These are phyloP conservation scores for Cladosporium colombiae DNA, from an alignment of 2,329 filamentous ascomycete genomes.

Conservation along the genomic window DNA sequence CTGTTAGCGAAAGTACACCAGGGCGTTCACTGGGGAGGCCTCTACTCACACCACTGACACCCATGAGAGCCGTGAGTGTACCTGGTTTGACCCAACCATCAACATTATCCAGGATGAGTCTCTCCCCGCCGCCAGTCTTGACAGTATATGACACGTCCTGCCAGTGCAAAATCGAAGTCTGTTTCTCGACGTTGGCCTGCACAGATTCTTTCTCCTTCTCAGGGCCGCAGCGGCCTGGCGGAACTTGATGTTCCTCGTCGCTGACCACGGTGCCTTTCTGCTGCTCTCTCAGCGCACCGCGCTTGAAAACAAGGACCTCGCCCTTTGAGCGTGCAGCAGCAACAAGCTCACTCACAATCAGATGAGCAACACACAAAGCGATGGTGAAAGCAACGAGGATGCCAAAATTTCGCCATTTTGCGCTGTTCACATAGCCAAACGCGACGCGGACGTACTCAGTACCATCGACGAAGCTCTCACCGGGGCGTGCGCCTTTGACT, in stretches of 20 bases:
- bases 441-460: slow-evolving; percentile 58
- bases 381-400: slow-evolving; percentile 64
- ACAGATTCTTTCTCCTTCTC: slow-evolving; percentile 39
- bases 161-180: slow-evolving; percentile 73
- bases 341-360: slow-evolving; percentile 63
- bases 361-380: slow-evolving; percentile 63
- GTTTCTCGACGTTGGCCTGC: slow-evolving; percentile 52
- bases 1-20: slow-evolving; percentile 23
- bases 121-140: slow-evolving; percentile 51
- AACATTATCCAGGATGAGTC: slow-evolving; percentile 57
- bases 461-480: slow-evolving; percentile 56
- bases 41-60: slow-evolving; percentile 43
- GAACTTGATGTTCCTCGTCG: slow-evolving; percentile 43
- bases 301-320: slow-evolving; percentile 64
- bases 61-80: slow-evolving; percentile 49
- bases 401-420: slow-evolving; percentile 62
- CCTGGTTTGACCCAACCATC: slow-evolving; percentile 59
- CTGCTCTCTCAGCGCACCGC: slow-evolving; percentile 39
- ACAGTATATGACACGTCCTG: slow-evolving; percentile 58
- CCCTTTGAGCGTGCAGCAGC: slow-evolving; percentile 61
- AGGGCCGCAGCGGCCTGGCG: slow-evolving; percentile 19
- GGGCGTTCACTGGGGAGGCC: slow-evolving; percentile 28
- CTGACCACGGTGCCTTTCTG: slow-evolving; percentile 42
- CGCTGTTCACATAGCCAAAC: slow-evolving; percentile 58
- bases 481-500: slow-evolving; percentile 56